Conservation (phyloP, 257 asterid genomes). For the Mitragyna speciosa region DNA sequence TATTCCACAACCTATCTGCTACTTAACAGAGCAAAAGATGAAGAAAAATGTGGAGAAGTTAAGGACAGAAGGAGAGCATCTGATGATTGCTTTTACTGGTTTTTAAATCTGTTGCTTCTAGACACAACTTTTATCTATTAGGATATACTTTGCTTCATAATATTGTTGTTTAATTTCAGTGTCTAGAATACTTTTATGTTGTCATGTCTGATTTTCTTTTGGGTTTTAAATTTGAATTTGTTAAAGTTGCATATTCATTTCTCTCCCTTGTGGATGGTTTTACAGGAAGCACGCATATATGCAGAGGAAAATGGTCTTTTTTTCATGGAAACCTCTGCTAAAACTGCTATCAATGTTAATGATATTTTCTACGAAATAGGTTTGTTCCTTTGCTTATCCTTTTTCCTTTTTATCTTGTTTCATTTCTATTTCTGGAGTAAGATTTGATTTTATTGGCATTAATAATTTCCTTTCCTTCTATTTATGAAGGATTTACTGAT, state of each 20-base stretch:
- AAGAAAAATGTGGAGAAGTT: neutral
- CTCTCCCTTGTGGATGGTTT: neutral
- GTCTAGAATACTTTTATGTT: neutral
- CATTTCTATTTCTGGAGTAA: neutral
- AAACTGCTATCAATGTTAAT: constrained; percentile 41
- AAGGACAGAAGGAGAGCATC: neutral
- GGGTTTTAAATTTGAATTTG: neutral
- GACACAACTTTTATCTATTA: no score
- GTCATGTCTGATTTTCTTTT: neutral
- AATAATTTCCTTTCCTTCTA: neutral
- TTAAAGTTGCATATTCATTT: neutral
- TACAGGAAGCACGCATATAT: constrained; percentile 36
- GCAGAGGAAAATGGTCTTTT: constrained; percentile 41
- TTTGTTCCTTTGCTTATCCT: neutral
- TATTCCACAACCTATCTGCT: neutral
- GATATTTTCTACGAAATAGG: constrained; percentile 44
- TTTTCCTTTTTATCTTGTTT: neutral
- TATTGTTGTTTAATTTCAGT: neutral
- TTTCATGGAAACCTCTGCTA: constrained; percentile 49
- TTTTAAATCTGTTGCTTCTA: neutral
- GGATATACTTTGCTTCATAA: neutral
- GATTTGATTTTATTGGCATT: neutral
- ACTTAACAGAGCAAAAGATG: no score
- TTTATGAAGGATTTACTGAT: neutral
- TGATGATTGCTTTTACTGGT: neutral